A percentile compares a stretch with the other conserved stretches of the same genome.
These are phyloP conservation scores for Mucor saturninus DNA, from an alignment of 371 early-diverging fungal species.

Conservation along the genomic window DNA sequence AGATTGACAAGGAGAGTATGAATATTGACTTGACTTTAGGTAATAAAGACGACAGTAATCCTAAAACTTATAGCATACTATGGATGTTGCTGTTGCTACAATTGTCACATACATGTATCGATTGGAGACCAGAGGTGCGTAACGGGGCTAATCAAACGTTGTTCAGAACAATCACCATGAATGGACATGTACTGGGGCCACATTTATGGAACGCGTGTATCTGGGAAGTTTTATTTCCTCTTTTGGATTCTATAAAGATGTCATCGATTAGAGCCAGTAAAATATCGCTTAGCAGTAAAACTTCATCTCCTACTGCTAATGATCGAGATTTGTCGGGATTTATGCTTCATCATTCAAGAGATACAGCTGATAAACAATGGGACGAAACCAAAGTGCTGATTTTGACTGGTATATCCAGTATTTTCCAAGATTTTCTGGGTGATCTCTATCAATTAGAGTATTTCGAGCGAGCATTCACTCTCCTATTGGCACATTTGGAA, in stretches of 20 bases:
- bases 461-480: slow-evolving; percentile 67
- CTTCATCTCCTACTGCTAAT: slow-evolving; percentile 25
- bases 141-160: slow-evolving; percentile 94
- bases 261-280: slow-evolving; percentile 53
- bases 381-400: slow-evolving; percentile 93
- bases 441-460: slow-evolving; percentile 62
- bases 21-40: slow-evolving; percentile 43
- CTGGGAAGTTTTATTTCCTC: slow-evolving; percentile 89
- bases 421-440: slow-evolving; percentile 72
- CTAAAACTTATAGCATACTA: slow-evolving; percentile 64
- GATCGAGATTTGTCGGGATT: slow-evolving; percentile 50
- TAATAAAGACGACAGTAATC: slow-evolving; percentile 45
- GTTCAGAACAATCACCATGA: slow-evolving; percentile 90
- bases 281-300: slow-evolving; percentile 23
- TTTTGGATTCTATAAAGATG: slow-evolving; percentile 79
- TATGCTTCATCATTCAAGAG: slow-evolving; percentile 71
- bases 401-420: slow-evolving; percentile 73
- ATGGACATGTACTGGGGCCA: slow-evolving; percentile 70
- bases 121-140: slow-evolving; percentile 90
- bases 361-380: slow-evolving; percentile 90
- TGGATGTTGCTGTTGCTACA: slow-evolving; percentile 89
- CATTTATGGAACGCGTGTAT: slow-evolving; percentile 85
- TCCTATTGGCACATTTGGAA: slow-evolving; percentile 77
- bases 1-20: slow-evolving; percentile 37
- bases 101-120: slow-evolving; percentile 84